Evolutionary conservation across 495 filamentous ascomycete genomes (phyloP).

Genomic region (Bacidia rubella): DNA sequence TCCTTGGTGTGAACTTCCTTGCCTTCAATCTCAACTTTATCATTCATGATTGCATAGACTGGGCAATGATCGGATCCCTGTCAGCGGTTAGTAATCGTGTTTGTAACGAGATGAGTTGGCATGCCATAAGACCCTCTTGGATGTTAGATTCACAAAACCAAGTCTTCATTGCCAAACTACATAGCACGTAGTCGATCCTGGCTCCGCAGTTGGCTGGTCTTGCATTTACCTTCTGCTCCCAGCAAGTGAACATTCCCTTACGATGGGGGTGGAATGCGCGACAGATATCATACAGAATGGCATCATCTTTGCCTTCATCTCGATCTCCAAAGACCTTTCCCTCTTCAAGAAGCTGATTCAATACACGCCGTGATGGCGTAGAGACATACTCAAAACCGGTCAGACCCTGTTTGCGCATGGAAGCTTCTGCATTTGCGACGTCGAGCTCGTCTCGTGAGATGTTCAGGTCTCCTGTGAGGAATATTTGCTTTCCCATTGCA

Average conservation of each 20-base stretch:
- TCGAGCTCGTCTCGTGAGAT: constrained; percentile 66
- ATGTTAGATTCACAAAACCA: constrained; percentile 89
- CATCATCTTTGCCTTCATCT: constrained; percentile 57
- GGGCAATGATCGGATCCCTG: constrained; percentile 94
- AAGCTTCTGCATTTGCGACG: constrained; percentile 53
- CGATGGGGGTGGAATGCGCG: constrained; percentile 67
- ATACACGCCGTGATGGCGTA: constrained; percentile 58
- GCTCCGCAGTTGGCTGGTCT: constrained; percentile 84
- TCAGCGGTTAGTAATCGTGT: neutral
- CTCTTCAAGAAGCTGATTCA: constrained; percentile 70
- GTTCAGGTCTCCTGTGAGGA: constrained; percentile 84
- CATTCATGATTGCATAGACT: constrained; percentile 66
- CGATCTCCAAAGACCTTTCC: constrained; percentile 56
- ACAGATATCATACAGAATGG: constrained; percentile 77
- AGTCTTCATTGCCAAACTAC: constrained; percentile 60
- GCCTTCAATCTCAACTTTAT: constrained; percentile 40
- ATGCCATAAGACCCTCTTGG: constrained; percentile 77
- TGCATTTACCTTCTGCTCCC: constrained; percentile 77
- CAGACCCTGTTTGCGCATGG: constrained; percentile 53
- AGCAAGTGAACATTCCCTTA: constrained; percentile 89
- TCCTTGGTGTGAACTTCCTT: constrained; percentile 46
- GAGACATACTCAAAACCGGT: constrained; percentile 58
- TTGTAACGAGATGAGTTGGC: neutral
- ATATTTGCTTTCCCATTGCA: constrained; percentile 64
- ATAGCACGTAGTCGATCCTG: constrained; percentile 87